A percentile compares a stretch with the other conserved stretches of the same genome.
Evolutionary conservation across 1,284 basidiomycete species (phyloP).

Genomic region (Ganoderma resinaceum): DNA sequence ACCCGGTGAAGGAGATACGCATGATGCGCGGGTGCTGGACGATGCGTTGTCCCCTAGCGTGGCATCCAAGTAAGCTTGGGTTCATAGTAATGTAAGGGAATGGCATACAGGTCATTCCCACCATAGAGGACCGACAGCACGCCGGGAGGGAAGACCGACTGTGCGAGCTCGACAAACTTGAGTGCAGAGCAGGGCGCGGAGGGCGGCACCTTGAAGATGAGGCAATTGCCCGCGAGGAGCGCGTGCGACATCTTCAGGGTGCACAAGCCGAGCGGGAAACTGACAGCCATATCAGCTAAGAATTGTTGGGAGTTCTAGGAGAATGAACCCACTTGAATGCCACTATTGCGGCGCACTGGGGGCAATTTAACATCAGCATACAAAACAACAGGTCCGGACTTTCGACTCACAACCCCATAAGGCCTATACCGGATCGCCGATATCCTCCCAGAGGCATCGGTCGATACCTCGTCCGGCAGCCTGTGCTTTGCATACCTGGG

Average conservation of each 20-base stretch:
- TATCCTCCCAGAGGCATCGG: background rate
- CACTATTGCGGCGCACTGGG: constrained; percentile 15
- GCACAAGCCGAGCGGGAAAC: constrained; percentile 47
- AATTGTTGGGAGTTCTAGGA: too few relatives aligned
- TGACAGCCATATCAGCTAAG: background rate
- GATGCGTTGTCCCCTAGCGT: constrained; percentile 24
- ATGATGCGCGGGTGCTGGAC: constrained; percentile 24
- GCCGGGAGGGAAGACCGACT: constrained; percentile 28
- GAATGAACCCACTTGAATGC: constrained; percentile 20
- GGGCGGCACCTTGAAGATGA: constrained; percentile 55
- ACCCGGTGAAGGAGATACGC: constrained; percentile 30
- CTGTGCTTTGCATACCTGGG: constrained; percentile 9
- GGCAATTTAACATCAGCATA: background rate
- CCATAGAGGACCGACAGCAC: constrained; percentile 29
- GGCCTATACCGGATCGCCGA: constrained; percentile 12
- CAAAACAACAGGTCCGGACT: too few relatives aligned
- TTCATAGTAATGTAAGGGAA: too few relatives aligned
- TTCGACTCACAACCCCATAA: constrained; percentile 17
- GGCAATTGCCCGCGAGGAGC: constrained; percentile 58
- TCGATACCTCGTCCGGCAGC: constrained; percentile 16
- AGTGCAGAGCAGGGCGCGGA: constrained; percentile 19
- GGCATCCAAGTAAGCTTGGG: background rate
- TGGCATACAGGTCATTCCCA: constrained; percentile 24
- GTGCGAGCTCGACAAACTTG: constrained; percentile 29
- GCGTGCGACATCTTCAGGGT: constrained; percentile 65